Base-by-base conservation (phyloP, 1,284 basidiomycete genomes). In the Cryptococcus wingfieldii region DNA sequence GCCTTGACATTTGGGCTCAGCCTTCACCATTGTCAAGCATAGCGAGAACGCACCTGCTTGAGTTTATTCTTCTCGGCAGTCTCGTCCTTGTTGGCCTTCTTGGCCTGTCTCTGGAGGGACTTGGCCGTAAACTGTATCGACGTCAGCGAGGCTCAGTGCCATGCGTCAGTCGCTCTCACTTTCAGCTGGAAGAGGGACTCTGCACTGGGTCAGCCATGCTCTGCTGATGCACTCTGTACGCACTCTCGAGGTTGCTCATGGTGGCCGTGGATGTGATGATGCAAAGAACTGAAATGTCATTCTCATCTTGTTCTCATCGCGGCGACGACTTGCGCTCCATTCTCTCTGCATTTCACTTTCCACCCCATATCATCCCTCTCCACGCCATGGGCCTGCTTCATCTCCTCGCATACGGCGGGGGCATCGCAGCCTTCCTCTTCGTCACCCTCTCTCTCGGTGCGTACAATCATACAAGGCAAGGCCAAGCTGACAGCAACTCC, bases 141-240 rank as follows among this genome's bases (percentile, higher is more conserved):
- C 31, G 55, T 53, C 56, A 41, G 28, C 43, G 8, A 43, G 27
- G 12, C 6, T 54, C 10, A 56, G 42, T 9, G 50, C 47, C 31
- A 34, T 34, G 31, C 31, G 6, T 34, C 31, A 34, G 28, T 13
- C 23, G 13, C 27, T 38, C 68, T 28, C 38, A 88, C 92, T 83
- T 96, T 96, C 68, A 97, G 87, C 78, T 96, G 90, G 72, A 97
- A 97, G 23, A 96, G 82, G 38, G 89, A 92, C 79, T 96, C 93
- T 97, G 53, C 14, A 12, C 31, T 16, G 38, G 23, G 51, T 56
- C 50, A 57, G 44, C 38, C 14, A 5, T 25, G 23, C 3, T 18
- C 14, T 7, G 28, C 14, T 5, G 19, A 12, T 25, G 39, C 13
- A 28, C 14, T 39, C 42, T n/a, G 57, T 10, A 78, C 89, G 82